Conservation (phyloP, 2,329 filamentous ascomycete species). For the Aspergillus persii region DNA sequence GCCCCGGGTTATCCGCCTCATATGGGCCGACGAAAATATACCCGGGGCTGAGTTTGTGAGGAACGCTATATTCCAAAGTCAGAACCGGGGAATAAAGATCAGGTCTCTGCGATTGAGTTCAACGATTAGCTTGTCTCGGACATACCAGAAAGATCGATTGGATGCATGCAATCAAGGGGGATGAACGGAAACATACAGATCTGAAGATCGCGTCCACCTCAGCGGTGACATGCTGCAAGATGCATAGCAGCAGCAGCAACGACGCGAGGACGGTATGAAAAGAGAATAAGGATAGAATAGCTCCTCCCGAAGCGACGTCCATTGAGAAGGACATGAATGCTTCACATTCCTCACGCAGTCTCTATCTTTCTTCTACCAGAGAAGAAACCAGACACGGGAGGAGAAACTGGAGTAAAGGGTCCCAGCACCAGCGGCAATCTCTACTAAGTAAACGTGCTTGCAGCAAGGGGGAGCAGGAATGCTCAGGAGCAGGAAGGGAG, state of each 20-base stretch:
- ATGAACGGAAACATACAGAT: slow-evolving; percentile 30
- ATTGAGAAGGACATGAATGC: slow-evolving; percentile 25
- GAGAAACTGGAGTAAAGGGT: not conserved
- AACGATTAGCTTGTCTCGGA: not conserved
- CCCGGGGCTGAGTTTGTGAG: slow-evolving; percentile 42
- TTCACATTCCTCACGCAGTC: slow-evolving; percentile 22
- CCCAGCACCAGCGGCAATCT: not conserved
- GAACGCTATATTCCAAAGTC: slow-evolving; percentile 27
- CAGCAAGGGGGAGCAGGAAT: not conserved
- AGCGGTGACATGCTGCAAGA: slow-evolving; percentile 17
- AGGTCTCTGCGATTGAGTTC: slow-evolving; percentile 30
- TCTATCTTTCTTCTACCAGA: not conserved
- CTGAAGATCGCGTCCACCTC: slow-evolving; percentile 36
- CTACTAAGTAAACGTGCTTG: not conserved
- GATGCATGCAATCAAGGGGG: not conserved
- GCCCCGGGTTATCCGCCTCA: slow-evolving; percentile 47
- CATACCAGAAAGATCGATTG: not conserved
- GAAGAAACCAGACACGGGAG: slow-evolving; percentile 2
- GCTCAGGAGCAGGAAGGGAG: not conserved
- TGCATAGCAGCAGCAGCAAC: slow-evolving; percentile 20
- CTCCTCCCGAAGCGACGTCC: slow-evolving; percentile 13
- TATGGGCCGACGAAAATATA: slow-evolving; percentile 54
- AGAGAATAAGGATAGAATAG: slow-evolving; percentile 7
- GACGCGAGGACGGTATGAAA: slow-evolving; percentile 12
- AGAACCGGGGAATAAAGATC: slow-evolving; percentile 39